phyloP scores from a whole-genome alignment of 176 grass and related monocot genomes.

The Triticum turgidum region DNA sequence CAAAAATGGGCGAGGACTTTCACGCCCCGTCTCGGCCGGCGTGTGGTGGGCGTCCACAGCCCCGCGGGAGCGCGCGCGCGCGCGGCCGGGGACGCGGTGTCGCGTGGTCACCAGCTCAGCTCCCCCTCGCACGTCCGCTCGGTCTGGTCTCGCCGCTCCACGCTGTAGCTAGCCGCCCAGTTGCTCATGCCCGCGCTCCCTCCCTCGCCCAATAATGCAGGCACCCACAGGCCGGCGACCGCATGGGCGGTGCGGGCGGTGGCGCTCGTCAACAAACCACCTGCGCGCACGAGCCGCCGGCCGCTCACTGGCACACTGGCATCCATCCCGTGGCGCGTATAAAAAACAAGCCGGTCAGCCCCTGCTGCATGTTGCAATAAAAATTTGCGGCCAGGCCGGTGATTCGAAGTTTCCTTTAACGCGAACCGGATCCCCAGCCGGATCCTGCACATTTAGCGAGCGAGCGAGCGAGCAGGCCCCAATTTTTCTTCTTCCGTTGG shows the following conservation, averaged over 20 bases:
- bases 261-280: conserved; percentile 25
- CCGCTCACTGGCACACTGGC: not conserved
- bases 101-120: conserved; percentile 9
- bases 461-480: not conserved
- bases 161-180: not conserved
- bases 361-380: conserved; percentile 8
- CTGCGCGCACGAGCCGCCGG: conserved; percentile 18
- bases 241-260: conserved; percentile 7
- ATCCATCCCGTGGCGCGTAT: not conserved
- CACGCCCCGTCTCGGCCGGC: not conserved
- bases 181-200: not conserved
- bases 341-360: not conserved
- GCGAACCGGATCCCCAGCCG: conserved; percentile 17
- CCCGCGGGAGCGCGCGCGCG: too few relatives aligned
- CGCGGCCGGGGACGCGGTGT: not conserved
- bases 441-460: conserved; percentile 11
- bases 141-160: not conserved
- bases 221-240: not conserved
- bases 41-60: not conserved
- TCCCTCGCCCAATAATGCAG: not conserved
- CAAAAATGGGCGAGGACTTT: conserved; percentile 4
- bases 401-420: conserved; percentile 43
- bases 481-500: not conserved
- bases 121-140: not conserved
- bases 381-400: not conserved